phyloP scores from a whole-genome alignment of 306 rosid genomes.

The Arachis stenosperma region DNA sequence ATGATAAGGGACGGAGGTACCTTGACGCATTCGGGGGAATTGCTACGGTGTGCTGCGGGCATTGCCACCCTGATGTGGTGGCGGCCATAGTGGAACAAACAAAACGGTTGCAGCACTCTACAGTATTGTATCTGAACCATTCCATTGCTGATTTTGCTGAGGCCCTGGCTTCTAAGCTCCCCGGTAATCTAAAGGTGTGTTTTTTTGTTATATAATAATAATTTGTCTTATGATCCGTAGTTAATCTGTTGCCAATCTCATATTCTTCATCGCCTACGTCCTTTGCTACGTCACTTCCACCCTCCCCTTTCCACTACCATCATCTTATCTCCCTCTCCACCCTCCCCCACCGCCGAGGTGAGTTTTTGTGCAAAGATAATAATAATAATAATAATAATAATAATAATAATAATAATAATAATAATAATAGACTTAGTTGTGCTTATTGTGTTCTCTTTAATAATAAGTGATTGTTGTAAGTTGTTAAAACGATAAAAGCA shows the following conservation, averaged over 20 bases:
- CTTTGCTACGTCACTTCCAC: too few species aligned
- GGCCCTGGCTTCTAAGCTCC: slow-evolving; percentile 83
- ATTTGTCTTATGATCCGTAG: too few species aligned
- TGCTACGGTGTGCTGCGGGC: slow-evolving; percentile 96
- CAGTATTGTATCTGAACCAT: slow-evolving; percentile 79
- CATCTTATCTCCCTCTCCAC: too few species aligned
- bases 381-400: too few species aligned
- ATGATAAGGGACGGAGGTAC: slow-evolving; percentile 83
- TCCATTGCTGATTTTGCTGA: slow-evolving; percentile 83
- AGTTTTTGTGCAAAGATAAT: too few species aligned
- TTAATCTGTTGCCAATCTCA: too few species aligned
- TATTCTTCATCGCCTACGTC: too few species aligned
- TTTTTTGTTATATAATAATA: too few species aligned
- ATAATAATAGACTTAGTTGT: background rate
- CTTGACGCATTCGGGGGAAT: slow-evolving; percentile 92
- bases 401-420: too few species aligned
- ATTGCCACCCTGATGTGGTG: slow-evolving; percentile 94
- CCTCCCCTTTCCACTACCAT: too few species aligned
- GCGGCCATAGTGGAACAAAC: slow-evolving; percentile 76
- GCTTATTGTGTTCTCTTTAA: background rate
- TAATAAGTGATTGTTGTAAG: background rate
- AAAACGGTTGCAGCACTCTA: slow-evolving; percentile 78
- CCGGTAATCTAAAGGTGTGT: slow-evolving; percentile 82
- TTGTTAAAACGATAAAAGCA: too few species aligned
- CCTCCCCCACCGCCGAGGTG: too few species aligned